Conservation (phyloP, 2,329 filamentous ascomycete genomes). For the Lecanosticta acicola region DNA sequence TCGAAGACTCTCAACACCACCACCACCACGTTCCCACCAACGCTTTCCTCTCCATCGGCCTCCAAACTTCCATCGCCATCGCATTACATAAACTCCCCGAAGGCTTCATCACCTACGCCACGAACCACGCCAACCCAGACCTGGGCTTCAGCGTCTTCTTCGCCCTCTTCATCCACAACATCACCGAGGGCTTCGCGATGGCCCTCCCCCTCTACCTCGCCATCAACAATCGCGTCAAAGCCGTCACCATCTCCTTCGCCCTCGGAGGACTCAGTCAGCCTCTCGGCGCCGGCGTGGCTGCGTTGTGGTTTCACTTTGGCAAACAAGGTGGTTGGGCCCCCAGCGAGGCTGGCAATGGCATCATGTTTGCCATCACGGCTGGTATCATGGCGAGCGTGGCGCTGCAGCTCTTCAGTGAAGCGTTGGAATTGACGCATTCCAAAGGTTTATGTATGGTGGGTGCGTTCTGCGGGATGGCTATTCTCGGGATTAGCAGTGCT, state of each 20-base stretch:
- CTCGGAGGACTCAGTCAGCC: constrained; percentile 86
- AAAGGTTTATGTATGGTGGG: constrained; percentile 70
- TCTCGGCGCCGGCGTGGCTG: constrained; percentile 75
- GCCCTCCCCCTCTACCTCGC: constrained; percentile 89
- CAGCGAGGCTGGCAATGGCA: constrained; percentile 60
- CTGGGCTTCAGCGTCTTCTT: constrained; percentile 91
- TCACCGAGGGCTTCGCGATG: constrained; percentile 93
- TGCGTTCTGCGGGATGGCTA: constrained; percentile 78
- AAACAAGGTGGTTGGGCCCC: constrained; percentile 44
- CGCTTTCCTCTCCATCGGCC: constrained; percentile 86
- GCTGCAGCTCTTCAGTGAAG: constrained; percentile 82
- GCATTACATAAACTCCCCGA: constrained; percentile 93
- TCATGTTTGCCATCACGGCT: constrained; percentile 81
- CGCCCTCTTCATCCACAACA: constrained; percentile 95
- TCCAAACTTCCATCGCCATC: constrained; percentile 92
- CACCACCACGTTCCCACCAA: constrained; percentile 96
- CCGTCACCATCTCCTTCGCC: constrained; percentile 77
- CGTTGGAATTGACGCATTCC: constrained; percentile 74
- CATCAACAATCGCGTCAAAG: constrained; percentile 69
- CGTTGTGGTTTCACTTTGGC: constrained; percentile 75
- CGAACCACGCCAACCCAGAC: constrained; percentile 87
- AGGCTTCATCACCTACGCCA: constrained; percentile 84
- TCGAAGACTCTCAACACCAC: constrained; percentile 45
- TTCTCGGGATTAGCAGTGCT: constrained; percentile 79
- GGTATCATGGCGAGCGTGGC: constrained; percentile 96